Evolutionary conservation across 1,284 basidiomycete species (phyloP).

Genomic region (Tylopilus sp.): DNA sequence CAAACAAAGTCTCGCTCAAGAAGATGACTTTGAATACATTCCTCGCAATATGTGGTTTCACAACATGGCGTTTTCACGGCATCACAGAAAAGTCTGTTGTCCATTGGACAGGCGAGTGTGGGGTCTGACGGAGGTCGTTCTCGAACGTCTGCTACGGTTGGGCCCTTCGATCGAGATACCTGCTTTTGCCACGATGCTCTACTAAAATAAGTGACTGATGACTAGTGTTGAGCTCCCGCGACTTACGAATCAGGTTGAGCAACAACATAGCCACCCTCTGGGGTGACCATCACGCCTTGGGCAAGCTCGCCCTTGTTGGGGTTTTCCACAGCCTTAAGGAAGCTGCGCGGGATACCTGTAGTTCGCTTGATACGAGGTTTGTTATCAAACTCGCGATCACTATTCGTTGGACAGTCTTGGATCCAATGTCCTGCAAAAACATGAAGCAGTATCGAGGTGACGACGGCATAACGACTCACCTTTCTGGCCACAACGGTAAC

Average conservation of each 20-base stretch:
- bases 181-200: constrained; percentile 93
- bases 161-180: constrained; percentile 69
- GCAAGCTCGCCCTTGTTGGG: constrained; percentile 71
- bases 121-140: constrained; percentile 78
- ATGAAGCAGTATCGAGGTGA: constrained; percentile 1
- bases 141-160: constrained; percentile 82
- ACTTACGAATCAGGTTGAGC: constrained; percentile 90
- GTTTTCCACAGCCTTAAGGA: constrained; percentile 94
- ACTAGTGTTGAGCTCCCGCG: background rate
- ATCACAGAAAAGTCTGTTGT: constrained; percentile 85
- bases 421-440: constrained; percentile 88
- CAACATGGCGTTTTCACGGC: constrained; percentile 92
- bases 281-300: constrained; percentile 93
- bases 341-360: constrained; percentile 96
- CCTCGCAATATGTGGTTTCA: constrained; percentile 87
- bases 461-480: constrained; percentile 49
- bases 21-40: constrained; percentile 88
- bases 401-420: constrained; percentile 97
- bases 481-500: constrained; percentile 98
- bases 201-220: constrained; percentile 9
- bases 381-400: constrained; percentile 92
- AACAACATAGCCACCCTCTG: constrained; percentile 93
- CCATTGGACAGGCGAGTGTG: constrained; percentile 80
- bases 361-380: constrained; percentile 95
- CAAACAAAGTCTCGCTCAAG: constrained; percentile 92